Percentiles rank a stretch among this genome's conserved stretches.
phyloP scores from a whole-genome alignment of 345 rosid genomes.

The Citrus sp. region DNA sequence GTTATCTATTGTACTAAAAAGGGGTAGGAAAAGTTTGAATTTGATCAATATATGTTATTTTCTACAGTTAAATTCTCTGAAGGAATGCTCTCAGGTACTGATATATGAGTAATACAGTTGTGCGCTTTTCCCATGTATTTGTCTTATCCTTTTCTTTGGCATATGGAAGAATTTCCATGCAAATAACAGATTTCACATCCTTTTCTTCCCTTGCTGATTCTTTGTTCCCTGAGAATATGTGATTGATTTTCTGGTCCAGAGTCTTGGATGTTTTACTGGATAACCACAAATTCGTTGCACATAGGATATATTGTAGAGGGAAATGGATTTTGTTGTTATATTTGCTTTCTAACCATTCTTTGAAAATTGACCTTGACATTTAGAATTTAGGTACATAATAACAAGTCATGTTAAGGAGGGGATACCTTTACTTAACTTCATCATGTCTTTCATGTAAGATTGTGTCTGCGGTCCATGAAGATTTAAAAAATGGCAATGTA shows the following conservation, averaged over 20 bases:
- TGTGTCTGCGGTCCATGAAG: too few relatives aligned
- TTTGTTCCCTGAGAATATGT: not conserved
- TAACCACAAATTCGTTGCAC: too few relatives aligned
- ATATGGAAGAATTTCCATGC: not conserved
- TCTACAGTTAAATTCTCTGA: too few relatives aligned
- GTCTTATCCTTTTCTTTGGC: not conserved
- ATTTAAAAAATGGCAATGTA: too few relatives aligned
- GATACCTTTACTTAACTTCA: too few relatives aligned
- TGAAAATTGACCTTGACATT: not conserved
- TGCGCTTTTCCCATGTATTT: not conserved
- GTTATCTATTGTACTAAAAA: not conserved
- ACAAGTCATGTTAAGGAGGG: too few relatives aligned
- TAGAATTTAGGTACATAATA: too few relatives aligned
- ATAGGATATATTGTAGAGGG: too few relatives aligned
- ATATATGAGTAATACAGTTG: not conserved
- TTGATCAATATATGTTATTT: too few relatives aligned
- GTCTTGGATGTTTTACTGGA: too few relatives aligned
- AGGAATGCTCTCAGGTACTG: not conserved
- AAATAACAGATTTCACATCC: not conserved
- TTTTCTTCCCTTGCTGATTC: not conserved
- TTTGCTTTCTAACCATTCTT: not conserved
- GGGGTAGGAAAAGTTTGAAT: not conserved
- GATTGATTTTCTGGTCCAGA: not conserved
- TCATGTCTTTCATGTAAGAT: too few relatives aligned
- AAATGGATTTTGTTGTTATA: not conserved